Percentiles rank a stretch among this genome's conserved stretches.
Conservation (phyloP, 345 rosid genomes). For the Streptanthus diversifolius region DNA sequence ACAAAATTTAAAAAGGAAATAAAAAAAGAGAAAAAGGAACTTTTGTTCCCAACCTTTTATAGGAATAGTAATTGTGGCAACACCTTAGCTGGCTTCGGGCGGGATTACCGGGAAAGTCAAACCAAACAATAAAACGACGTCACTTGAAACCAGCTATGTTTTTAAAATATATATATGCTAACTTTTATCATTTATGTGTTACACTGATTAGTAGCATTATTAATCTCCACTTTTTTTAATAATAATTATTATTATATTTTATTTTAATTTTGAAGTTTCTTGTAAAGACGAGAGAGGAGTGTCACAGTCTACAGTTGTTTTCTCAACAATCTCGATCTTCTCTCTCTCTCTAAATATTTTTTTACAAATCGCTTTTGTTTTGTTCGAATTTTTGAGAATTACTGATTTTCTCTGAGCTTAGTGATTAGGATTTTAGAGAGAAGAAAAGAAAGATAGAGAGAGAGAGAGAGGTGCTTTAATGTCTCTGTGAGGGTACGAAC, state of each 20-base stretch:
- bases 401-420: slow-evolving; percentile 25
- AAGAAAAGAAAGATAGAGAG: slow-evolving; percentile 11
- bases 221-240: no score
- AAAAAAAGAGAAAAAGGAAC: background rate
- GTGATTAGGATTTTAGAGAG: slow-evolving; percentile 37
- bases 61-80: slow-evolving; percentile 25
- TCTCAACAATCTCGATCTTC: slow-evolving; percentile 36
- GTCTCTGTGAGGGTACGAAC: slow-evolving; percentile 42
- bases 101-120: slow-evolving; percentile 18
- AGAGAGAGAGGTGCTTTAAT: slow-evolving; percentile 33
- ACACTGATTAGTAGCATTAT: background rate
- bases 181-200: background rate
- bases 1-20: background rate
- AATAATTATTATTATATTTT: no score
- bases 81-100: slow-evolving; percentile 21
- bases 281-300: slow-evolving; percentile 20
- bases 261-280: slow-evolving; percentile 14
- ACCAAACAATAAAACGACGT: slow-evolving; percentile 14
- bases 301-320: slow-evolving; percentile 34
- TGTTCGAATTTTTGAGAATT: slow-evolving; percentile 19
- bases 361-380: slow-evolving; percentile 3
- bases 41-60: slow-evolving; percentile 20
- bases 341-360: slow-evolving; percentile 16
- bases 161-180: no score
- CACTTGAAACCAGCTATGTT: background rate